Evolutionary conservation across 2,329 filamentous ascomycete genomes (phyloP), one percentile per base, ranked within the genome.

Genomic region (Thielaviopsis euricoi): DNA sequence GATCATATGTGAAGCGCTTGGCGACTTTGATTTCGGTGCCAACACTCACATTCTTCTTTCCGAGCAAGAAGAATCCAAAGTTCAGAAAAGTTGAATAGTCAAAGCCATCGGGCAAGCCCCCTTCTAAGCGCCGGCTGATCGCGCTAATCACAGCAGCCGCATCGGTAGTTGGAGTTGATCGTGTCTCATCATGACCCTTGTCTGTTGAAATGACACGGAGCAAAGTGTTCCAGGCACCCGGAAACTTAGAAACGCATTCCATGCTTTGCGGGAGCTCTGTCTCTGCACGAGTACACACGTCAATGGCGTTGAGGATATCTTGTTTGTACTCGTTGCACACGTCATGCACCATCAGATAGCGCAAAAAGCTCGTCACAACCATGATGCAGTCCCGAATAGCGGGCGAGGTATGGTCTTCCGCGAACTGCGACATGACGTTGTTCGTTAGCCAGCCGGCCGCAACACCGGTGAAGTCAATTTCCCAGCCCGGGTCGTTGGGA

Each of bases 351-450:
- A 90, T 74, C 0, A 97, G 74, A 63, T 96, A 98, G 62, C 88
- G 87, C 62, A 95, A 80, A 66, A 97, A 97, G 66, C 93, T 95
- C 60, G 81, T 80, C 48, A 96, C 75, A 0, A 94, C 80, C 37
- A 78, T 76, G 23, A 58, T 52, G 25, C 52, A 52, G 9, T 54
- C 25, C 17, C 2, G 26, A 23, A 53, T 33, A 37, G 21, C 52
- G 15, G 51, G 49, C 6, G 55, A 37, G 10, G 43, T 26, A 1
- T 12, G 49, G 7, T n/a, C 4, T 7, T 13, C 40, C 9, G 22
- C 26, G 25, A 49, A 33, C 49, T 74, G 76, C 5, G 60, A 46
- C n/a, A n/a, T n/a, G 0, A 58, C n/a, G 2, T 62, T 56, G 9
- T 73, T 80, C 68, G 71, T 90, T 79, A 96, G 71, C 67, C 87